Evolutionary conservation across 768 basidiomycete species (phyloP), one percentile per base, ranked within the genome.

Genomic region (Termitomyces sp.): DNA sequence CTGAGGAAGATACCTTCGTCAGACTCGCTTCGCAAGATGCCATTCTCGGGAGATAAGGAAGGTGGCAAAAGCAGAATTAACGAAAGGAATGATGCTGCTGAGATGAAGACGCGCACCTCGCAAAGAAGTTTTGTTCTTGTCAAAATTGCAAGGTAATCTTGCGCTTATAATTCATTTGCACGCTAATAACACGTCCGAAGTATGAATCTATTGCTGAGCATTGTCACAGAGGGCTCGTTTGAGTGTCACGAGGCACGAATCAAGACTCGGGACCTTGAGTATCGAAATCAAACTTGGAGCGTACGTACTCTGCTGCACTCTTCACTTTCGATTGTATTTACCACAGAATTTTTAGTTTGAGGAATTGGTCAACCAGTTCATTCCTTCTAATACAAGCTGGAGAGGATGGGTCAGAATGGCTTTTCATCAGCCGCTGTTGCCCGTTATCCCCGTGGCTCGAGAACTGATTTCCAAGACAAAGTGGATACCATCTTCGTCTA

Each of bases 61-160:
- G 58, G 55, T 41, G 45, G 20, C 34, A 65, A 63, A 50, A 47
- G 29, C 18, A 56, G 54, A 48, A 44, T 33, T 47, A 37, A 51
- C 28, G 72, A 69, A 56, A 70, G 70, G 53, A 72, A 73, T 28
- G 89, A 90, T 65, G 87, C 88, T 3, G 81, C 82, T n/a, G 85
- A 88, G 66, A 91, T 91, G 89, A 89, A 86, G 68, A 82, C 79
- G 13, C 82, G 94, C 7, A 92, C 93, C 1, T 81, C 83, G 0
- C 83, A 87, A 69, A 93, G 93, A 64, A 93, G 86, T 6, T 96
- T 95, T 64, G 83, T 94, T 46, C 76, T 85, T 42, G 88, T 96
- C 54, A 79, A 80, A 64, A 81, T 96, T 20, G 81, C 86, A 13
- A 90, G 88, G 87, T 84, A 61, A 18, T 31, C 45, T 61, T 51